Evolutionary conservation across 176 grass and related monocot genomes (phyloP).

Genomic region (Hyparrhenia diplandra): DNA sequence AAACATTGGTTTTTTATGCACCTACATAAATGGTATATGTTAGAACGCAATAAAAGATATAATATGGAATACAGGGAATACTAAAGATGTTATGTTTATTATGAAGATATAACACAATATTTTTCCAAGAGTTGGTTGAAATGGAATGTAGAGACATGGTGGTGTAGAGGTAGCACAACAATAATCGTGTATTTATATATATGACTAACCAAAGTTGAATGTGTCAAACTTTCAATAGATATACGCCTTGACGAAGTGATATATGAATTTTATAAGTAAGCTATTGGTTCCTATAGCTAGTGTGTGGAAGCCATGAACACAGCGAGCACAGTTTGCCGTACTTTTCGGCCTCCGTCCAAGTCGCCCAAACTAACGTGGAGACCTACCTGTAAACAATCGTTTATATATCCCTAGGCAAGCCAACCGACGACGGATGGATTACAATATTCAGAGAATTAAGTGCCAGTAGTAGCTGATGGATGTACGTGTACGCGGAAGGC

Average conservation of each 20-base stretch:
- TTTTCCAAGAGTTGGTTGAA: not conserved
- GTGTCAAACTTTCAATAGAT: not conserved
- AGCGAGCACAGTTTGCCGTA: not conserved
- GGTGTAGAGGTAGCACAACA: not conserved
- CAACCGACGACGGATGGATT: not conserved
- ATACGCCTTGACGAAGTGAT: not conserved
- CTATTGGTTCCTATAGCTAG: too few species aligned
- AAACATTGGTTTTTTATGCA: too few species aligned
- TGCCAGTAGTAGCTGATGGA: too few species aligned
- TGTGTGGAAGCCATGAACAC: slow-evolving; percentile 12
- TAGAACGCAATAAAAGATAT: too few species aligned
- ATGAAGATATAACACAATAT: not conserved
- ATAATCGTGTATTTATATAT: not conserved
- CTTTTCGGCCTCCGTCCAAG: not conserved
- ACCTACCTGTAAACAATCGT: slow-evolving; percentile 1
- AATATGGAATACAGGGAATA: too few species aligned
- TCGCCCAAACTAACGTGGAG: slow-evolving; percentile 12
- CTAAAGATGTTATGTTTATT: not conserved
- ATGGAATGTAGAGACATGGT: too few species aligned
- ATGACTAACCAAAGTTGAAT: not conserved
- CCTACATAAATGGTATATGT: too few species aligned
- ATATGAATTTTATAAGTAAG: too few species aligned
- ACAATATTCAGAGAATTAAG: too few species aligned
- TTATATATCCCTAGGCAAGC: too few species aligned
- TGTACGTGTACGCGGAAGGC: too few species aligned